Conservation (phyloP, 192 early-diverging fungal species). For the Rhizophagus clarus region DNA sequence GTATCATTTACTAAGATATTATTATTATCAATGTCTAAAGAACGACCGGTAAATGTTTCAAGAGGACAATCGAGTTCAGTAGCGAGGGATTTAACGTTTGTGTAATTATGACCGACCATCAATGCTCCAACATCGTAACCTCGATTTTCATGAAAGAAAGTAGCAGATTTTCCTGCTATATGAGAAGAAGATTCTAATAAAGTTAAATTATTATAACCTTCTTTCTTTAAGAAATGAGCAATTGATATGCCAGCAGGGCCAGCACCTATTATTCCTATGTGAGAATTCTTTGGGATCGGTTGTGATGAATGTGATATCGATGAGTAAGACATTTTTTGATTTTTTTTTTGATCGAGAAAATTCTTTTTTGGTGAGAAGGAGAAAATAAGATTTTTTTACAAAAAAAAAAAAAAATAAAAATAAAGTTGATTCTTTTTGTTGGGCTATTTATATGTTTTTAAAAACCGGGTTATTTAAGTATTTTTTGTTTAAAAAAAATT, state of each 20-base stretch:
- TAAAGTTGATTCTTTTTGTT: neutral
- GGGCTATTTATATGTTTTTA: no score
- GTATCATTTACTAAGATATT: neutral
- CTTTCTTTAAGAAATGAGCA: constrained; percentile 13
- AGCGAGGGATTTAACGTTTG: neutral
- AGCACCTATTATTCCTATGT: constrained; percentile 23
- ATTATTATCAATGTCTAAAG: constrained; percentile 10
- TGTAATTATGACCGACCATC: constrained; percentile 21
- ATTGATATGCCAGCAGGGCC: constrained; percentile 21
- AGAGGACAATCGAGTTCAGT: constrained; percentile 13
- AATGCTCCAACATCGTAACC: constrained; percentile 22
- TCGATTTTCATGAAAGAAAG: neutral
- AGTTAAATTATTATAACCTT: constrained; percentile 16
- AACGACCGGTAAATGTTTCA: constrained; percentile 9
- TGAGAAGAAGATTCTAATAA: constrained; percentile 11
- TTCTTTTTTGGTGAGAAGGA: no score
- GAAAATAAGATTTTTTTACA: no score
- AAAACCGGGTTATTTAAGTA: no score
- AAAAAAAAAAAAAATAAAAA: neutral
- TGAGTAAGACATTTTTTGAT: neutral
- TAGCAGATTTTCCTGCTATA: constrained; percentile 12
- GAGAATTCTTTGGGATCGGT: neutral
- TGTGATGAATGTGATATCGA: neutral
- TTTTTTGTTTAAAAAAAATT: no score
- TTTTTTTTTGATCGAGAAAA: neutral